Evolutionary conservation across 306 rosid genomes (phyloP), one percentile per base, ranked within the genome.

Genomic region (Senna siamea): DNA sequence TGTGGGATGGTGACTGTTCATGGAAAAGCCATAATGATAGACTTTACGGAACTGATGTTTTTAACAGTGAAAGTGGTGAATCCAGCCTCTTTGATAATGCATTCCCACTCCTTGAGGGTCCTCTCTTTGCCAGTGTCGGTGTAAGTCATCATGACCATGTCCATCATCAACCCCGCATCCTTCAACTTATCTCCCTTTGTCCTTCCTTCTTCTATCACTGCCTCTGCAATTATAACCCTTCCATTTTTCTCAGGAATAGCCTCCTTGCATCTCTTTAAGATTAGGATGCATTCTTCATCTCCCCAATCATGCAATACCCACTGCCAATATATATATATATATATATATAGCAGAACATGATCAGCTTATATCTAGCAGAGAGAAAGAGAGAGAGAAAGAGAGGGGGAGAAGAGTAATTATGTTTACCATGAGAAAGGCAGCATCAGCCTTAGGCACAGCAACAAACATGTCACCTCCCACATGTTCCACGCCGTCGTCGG

Each of bases 391-490:
- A n/a, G n/a, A n/a, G n/a, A n/a, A n/a, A n/a, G n/a, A n/a, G n/a
- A n/a, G n/a, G n/a, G n/a, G n/a, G n/a, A n/a, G n/a, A n/a, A n/a
- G n/a, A n/a, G n/a, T n/a, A n/a, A n/a, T n/a, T n/a, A n/a, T n/a
- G n/a, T n/a, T n/a, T n/a, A n/a, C 97, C 93, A 19, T 83, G 5
- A 91, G 34, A 69, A 89, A 78, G 6, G 30, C 88, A 57, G 86
- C 93, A 81, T 90, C 93, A 7, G 93, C 96, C 38, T 85, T 80
- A 3, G 97, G 98, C 74, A 91, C 85, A 61, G 7, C 41, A 0
- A 17, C 22, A 61, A 93, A 93, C 93, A 93, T 87, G 80, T 87
- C 84, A 9, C 97, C 98, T 0, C 83, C 79, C 0, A 89, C 89
- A 54, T 86, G 77, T 53, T 87, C 55, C 14, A 90, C 73, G 11